Evolutionary conservation across 208 protist genomes (phyloP), one percentile per base, ranked within the genome.

Genomic region (Leishmania tropica): DNA sequence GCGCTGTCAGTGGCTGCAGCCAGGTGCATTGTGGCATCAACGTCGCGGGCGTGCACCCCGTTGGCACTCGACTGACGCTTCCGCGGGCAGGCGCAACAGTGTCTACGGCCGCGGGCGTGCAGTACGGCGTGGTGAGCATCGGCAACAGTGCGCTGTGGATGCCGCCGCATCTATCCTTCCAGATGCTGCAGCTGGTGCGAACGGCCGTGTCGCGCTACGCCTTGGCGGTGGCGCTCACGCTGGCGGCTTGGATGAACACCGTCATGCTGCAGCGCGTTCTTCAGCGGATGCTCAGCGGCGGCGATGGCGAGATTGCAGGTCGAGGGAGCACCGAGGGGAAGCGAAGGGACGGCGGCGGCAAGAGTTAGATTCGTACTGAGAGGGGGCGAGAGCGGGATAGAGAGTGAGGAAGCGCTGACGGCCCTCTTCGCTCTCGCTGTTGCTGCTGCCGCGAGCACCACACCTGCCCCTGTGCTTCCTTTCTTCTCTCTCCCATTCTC

Each of bases 161-260:
- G 8, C 48, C 76, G 3, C 13, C 76, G 11, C 35, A 45, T 15
- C 19, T 81, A 24, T 54, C 81, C 28, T 53, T 21, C 8, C 64
- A 31, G 4, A 13, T 76, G 8, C 3, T 81, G 31, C n/a, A 70
- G 68, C 71, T 47, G 6, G 45, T 80, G 56, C 54, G 79, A 3
- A 47, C 37, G 1, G 81, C 71, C 65, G 53, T 88, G 54, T 78
- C 75, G 47, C 72, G 74, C 42, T 88, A 88, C 71, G 81, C 81
- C 24, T 45, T 83, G 56, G 62, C 78, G 4, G 74, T 86, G 21
- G 81, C 81, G n/a, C 73, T 88, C 7, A 76, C 84, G 51, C 35
- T 90, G 67, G 84, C 75, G 58, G 79, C 83, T 51, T 87, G 82
- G 24, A 45, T 81, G 68, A 88, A 84, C 62, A 83, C 65, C 28